A percentile compares a stretch with the other conserved stretches of the same genome.
Conservation (phyloP, 495 filamentous ascomycete genomes). For the Cenococcum geophilum region DNA sequence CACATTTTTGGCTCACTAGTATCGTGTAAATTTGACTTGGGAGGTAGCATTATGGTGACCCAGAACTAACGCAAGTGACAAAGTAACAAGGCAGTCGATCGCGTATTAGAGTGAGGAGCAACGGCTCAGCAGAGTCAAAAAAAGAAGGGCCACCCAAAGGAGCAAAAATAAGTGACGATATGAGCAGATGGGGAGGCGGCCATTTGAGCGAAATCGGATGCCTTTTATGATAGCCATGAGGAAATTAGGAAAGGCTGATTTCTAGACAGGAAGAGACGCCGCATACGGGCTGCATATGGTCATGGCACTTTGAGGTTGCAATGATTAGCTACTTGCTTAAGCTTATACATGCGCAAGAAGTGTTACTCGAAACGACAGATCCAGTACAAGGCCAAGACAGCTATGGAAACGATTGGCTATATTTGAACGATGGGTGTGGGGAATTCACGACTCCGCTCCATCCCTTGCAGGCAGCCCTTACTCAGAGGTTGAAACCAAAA, state of each 20-base stretch:
- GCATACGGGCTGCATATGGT: background rate
- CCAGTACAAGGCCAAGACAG: background rate
- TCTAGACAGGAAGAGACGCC: background rate
- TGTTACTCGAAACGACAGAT: slow-evolving; percentile 2
- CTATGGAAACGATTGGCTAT: background rate
- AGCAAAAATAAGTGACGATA: too few species aligned
- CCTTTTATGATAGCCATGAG: background rate
- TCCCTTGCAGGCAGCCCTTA: background rate
- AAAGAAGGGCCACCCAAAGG: too few species aligned
- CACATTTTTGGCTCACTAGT: too few species aligned
- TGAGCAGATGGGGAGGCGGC: background rate
- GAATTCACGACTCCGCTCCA: background rate
- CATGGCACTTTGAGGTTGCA: background rate
- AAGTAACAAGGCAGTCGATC: too few species aligned
- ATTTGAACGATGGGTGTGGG: background rate
- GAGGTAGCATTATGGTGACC: too few species aligned
- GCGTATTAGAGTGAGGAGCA: too few species aligned
- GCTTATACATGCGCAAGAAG: background rate
- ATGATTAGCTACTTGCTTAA: background rate
- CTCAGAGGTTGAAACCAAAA: background rate
- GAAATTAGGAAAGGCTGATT: background rate
- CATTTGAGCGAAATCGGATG: background rate
- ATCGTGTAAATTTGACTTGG: too few species aligned
- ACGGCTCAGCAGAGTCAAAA: too few species aligned
- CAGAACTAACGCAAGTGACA: too few species aligned